Base-by-base conservation (phyloP, 805 yeast species). In the Wickerhamiella australiensis region DNA sequence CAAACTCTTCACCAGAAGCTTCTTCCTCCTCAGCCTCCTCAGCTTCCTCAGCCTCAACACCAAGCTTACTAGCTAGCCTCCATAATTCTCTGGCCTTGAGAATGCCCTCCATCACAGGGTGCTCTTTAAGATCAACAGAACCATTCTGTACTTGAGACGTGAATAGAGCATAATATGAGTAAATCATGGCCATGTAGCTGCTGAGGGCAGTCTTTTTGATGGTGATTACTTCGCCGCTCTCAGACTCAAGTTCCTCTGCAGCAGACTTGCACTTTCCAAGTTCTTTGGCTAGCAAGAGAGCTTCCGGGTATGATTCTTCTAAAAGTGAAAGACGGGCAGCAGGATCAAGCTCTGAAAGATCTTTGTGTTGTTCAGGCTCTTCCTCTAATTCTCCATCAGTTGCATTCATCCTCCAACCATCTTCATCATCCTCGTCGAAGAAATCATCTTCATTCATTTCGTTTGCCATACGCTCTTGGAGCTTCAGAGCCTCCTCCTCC, bases 61-160 rank as follows among this genome's bases (percentile, higher is more conserved):
- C 53, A 31, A 80, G 61, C 53, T 70, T 76, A 43, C 67, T 71
- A 3, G 94, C 95, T 59, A 83, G 88, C 61, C 92, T 76, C 95
- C 96, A 88, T 15, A 85, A 73, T 60, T 90, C 96, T 56, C 94
- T 75, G 2, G 92, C 73, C 48, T 82, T 79, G 49, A 90, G 68
- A 29, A 90, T 80, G 25, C 82, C 76, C 59, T 85, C 87, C 96
- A 92, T 90, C 1, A 90, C 81, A 2, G 90, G 83, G 56, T 83
- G 90, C 50, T 85, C 94, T 58, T 85, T 86, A 82, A 88, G 79
- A 9, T 76, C 67, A 53, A 79, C 75, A 2, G 72, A 69, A 23
- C 77, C 80, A 20, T 69, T 68, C 41, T 68, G 65, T 36, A 80
- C 60, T 42, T 76, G 73, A 35, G 78, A 78, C 15, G 76, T 65